Percentiles rank a stretch among this genome's conserved stretches.
phyloP scores from a whole-genome alignment of 192 early-diverging fungal genomes.

The Mortierella claussenii region DNA sequence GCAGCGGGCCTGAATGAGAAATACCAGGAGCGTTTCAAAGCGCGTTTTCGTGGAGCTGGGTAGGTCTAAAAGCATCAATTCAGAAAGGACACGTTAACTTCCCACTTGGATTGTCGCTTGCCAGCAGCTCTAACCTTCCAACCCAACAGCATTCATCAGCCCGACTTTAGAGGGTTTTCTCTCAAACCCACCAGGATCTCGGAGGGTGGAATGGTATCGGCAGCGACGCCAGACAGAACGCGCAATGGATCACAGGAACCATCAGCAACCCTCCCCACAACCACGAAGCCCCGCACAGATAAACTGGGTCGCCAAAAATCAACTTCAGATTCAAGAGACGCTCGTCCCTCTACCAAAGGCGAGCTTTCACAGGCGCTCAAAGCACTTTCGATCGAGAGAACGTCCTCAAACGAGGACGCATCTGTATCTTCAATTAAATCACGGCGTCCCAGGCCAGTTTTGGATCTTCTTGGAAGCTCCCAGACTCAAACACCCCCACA shows the following conservation, averaged over 20 bases:
- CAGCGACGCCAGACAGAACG: neutral
- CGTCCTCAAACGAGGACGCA: neutral
- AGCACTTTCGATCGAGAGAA: neutral
- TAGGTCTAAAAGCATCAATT: neutral
- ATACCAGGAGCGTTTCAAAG: slow-evolving; percentile 30
- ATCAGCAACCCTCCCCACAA: neutral
- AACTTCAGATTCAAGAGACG: neutral
- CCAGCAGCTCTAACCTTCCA: neutral
- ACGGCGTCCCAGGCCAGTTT: neutral
- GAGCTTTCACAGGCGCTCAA: slow-evolving; percentile 8
- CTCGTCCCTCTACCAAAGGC: neutral
- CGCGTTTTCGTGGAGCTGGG: slow-evolving; percentile 40
- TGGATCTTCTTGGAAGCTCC: neutral
- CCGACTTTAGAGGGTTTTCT: slow-evolving; percentile 29
- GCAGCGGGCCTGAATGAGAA: slow-evolving; percentile 23
- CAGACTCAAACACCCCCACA: neutral
- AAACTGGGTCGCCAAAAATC: neutral
- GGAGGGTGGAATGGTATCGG: neutral
- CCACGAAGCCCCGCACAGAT: neutral
- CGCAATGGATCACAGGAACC: neutral
- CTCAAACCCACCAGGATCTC: slow-evolving; percentile 11
- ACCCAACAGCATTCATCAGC: slow-evolving; percentile 17
- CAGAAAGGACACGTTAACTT: neutral
- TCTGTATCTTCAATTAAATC: neutral
- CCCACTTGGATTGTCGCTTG: neutral